A percentile compares a stretch with the other conserved stretches of the same genome.
phyloP scores from a whole-genome alignment of 768 basidiomycete species.

The Aureoboletus auriporus region DNA sequence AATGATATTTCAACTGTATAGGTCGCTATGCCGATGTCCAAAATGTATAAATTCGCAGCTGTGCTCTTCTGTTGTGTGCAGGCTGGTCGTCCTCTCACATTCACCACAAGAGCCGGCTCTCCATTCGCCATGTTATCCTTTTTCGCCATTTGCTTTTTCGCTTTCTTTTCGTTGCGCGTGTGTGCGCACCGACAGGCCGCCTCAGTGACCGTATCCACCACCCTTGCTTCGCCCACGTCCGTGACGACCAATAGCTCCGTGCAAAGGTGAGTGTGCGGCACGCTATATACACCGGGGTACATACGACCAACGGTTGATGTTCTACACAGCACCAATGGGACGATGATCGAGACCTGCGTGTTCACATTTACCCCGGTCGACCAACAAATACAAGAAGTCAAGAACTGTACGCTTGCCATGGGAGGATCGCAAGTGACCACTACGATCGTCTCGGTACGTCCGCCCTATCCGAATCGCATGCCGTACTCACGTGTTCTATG shows the following conservation, averaged over 20 bases:
- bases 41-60: not conserved
- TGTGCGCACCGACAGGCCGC: conserved; percentile 28
- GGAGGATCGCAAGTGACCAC: conserved; percentile 11
- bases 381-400: conserved; percentile 49
- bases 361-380: conserved; percentile 54
- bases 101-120: conserved; percentile 37
- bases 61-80: not conserved
- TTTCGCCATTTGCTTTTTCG: conserved; percentile 15
- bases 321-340: conserved; percentile 42
- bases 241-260: conserved; percentile 33
- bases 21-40: conserved; percentile 20
- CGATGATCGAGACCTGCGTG: conserved; percentile 54
- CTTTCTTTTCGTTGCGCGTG: conserved; percentile 21
- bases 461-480: conserved; percentile 10
- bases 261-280: conserved; percentile 36
- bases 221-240: conserved; percentile 31
- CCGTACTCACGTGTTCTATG: conserved; percentile 2
- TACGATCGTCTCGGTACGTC: conserved; percentile 8
- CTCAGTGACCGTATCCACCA: conserved; percentile 15
- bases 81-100: conserved; percentile 5
- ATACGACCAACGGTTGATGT: not conserved
- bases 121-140: conserved; percentile 20
- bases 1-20: not conserved
- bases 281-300: too few species aligned
- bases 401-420: conserved; percentile 45